These are phyloP conservation scores for Citrus inodora DNA, from an alignment of 345 rosid genomes.

Conservation along the genomic window DNA sequence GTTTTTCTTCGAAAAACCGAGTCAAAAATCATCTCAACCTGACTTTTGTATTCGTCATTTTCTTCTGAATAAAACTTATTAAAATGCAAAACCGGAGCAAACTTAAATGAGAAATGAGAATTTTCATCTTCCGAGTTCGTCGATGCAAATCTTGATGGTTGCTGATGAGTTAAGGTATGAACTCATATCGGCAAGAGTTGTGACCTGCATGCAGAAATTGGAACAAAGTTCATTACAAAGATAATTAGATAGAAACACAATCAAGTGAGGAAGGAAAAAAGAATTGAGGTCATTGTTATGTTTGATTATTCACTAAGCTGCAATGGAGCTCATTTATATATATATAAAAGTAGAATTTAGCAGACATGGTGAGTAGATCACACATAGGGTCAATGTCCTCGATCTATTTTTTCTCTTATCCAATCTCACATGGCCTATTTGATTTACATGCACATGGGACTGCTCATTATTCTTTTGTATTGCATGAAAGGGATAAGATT, in stretches of 20 bases:
- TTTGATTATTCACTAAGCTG: background rate
- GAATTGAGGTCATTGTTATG: background rate
- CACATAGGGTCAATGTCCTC: background rate
- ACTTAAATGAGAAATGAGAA: background rate
- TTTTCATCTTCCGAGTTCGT: background rate
- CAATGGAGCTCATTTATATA: background rate
- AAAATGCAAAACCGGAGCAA: background rate
- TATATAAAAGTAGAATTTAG: background rate
- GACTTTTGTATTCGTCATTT: background rate
- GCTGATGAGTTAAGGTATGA: conserved; percentile 22
- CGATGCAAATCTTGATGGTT: background rate
- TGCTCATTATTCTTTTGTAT: background rate
- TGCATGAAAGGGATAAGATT: background rate
- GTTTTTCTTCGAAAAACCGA: background rate
- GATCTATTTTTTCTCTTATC: background rate
- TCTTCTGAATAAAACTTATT: background rate
- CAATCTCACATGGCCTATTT: conserved; percentile 2
- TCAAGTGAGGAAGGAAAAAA: background rate
- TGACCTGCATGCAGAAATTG: conserved; percentile 36
- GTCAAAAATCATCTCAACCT: background rate
- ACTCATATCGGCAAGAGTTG: conserved; percentile 38
- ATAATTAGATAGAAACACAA: background rate
- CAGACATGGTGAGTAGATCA: background rate
- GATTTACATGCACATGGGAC: conserved; percentile 19
- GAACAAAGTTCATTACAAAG: background rate